Evolutionary conservation across 179 eudicot genomes (phyloP).

Genomic region (Beta macrorhiza): DNA sequence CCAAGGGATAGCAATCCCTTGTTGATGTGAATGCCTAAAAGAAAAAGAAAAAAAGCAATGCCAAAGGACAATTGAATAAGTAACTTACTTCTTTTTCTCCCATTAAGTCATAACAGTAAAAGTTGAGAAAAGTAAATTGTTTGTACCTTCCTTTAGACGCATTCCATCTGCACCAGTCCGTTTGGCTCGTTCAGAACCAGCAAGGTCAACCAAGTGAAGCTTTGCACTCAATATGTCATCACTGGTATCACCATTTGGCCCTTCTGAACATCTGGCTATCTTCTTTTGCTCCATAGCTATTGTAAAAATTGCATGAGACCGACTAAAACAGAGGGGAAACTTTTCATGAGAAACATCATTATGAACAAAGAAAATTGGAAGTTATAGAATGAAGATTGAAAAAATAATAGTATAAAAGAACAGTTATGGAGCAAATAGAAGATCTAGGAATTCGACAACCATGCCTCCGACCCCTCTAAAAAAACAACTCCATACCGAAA

Average conservation of each 20-base stretch:
- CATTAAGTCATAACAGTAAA: no score
- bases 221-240: slow-evolving; percentile 85
- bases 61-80: background rate
- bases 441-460: no score
- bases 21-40: slow-evolving; percentile 87
- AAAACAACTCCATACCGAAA: no score
- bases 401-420: background rate
- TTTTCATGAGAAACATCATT: background rate
- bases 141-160: slow-evolving; percentile 82
- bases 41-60: background rate
- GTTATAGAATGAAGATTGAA: background rate
- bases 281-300: slow-evolving; percentile 92
- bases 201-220: slow-evolving; percentile 93
- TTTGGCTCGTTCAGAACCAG: slow-evolving; percentile 98
- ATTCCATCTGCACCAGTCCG: slow-evolving; percentile 96
- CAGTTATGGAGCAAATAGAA: no score
- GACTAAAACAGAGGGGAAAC: slow-evolving; percentile 47
- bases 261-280: slow-evolving; percentile 31
- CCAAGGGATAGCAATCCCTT: slow-evolving; percentile 94
- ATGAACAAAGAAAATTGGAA: background rate
- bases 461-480: no score
- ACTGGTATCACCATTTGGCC: slow-evolving; percentile 44
- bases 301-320: slow-evolving; percentile 97
- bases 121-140: background rate
- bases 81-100: background rate